phyloP scores from a whole-genome alignment of 2,329 filamentous ascomycete genomes.

The Nigrospora sphaerica region DNA sequence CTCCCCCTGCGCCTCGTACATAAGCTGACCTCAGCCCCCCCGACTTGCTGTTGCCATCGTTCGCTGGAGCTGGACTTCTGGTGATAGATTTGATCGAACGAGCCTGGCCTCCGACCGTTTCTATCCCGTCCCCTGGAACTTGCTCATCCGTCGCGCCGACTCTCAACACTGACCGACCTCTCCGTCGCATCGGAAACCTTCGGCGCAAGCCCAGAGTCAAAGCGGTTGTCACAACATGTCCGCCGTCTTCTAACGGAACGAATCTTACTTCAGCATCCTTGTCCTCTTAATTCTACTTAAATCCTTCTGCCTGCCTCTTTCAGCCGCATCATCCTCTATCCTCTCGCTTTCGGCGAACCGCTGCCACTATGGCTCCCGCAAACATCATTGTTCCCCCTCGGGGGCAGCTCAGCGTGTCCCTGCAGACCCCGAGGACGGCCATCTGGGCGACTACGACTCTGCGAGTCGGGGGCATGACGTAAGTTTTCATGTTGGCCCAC shows the following conservation, averaged over 20 bases:
- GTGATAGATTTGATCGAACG: not conserved
- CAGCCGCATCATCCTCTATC: no score
- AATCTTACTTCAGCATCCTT: not conserved
- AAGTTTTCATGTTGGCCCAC: conserved; percentile 25
- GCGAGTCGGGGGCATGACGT: conserved; percentile 82
- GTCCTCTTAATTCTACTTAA: not conserved
- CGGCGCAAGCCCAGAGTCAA: no score
- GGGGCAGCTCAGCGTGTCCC: conserved; percentile 21
- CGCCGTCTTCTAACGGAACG: no score
- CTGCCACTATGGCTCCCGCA: conserved; percentile 40
- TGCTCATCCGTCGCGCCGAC: no score
- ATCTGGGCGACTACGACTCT: conserved; percentile 87
- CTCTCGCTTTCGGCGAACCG: not conserved
- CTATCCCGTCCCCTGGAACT: no score
- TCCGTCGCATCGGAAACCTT: no score
- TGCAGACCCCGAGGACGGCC: conserved; percentile 32
- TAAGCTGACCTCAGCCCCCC: conserved; percentile 3
- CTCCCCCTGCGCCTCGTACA: not conserved
- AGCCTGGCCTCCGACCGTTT: no score
- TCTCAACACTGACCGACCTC: no score
- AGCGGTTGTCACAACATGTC: no score
- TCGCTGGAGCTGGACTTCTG: conserved; percentile 5
- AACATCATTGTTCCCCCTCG: conserved; percentile 39
- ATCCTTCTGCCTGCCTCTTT: not conserved
- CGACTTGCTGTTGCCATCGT: not conserved